A percentile compares a stretch with the other conserved stretches of the same genome.
Conservation (phyloP, 306 rosid species). For the Vigna reflexopilosa region DNA sequence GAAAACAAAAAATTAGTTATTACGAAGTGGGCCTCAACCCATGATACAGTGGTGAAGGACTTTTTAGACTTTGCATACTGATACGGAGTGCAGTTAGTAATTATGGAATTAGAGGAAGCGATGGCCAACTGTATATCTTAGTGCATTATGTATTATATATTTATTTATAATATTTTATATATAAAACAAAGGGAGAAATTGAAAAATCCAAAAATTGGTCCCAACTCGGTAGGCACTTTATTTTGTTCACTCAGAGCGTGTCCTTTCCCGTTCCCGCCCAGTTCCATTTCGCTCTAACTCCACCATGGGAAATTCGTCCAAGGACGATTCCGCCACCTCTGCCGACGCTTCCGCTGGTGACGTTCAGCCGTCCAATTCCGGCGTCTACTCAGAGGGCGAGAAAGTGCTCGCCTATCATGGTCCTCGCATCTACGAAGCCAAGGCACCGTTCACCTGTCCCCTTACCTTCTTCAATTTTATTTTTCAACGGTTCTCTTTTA, state of each 20-base stretch:
- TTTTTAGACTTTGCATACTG: too few relatives aligned
- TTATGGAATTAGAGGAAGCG: too few relatives aligned
- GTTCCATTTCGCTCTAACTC: conserved; percentile 25
- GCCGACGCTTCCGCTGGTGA: conserved; percentile 78
- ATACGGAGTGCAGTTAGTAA: too few relatives aligned
- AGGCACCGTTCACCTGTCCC: conserved; percentile 51
- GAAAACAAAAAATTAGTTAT: too few relatives aligned
- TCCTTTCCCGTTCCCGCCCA: conserved; percentile 47
- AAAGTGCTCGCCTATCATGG: conserved; percentile 92
- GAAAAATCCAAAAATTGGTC: background rate
- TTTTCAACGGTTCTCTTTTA: conserved; percentile 4
- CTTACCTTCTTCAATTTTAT: background rate
- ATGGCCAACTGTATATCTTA: too few relatives aligned
- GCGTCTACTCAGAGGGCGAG: conserved; percentile 73
- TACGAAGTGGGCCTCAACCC: too few relatives aligned
- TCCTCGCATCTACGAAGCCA: conserved; percentile 95
- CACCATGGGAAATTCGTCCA: conserved; percentile 79
- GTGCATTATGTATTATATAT: too few relatives aligned
- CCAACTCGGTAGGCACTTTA: background rate
- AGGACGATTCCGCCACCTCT: conserved; percentile 70
- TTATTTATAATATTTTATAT: too few relatives aligned
- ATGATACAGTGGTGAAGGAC: too few relatives aligned
- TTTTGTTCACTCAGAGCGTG: conserved; percentile 26
- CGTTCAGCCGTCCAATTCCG: conserved; percentile 59
- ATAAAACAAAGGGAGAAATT: too few relatives aligned